Conservation (phyloP, 768 basidiomycete genomes). For the Neoboletus magnificus region DNA sequence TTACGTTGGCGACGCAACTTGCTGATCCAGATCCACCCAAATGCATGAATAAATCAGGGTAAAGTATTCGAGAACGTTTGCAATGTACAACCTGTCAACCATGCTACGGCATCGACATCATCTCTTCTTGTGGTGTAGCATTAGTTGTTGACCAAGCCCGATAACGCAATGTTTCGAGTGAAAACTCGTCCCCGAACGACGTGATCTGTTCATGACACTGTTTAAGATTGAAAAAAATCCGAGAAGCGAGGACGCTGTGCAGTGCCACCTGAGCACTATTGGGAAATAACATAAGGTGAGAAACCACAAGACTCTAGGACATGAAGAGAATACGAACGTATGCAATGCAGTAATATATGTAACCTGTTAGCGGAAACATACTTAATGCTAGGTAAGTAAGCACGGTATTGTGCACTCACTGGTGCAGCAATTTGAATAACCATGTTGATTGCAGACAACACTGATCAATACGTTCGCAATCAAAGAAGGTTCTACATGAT, state of each 20-base stretch:
- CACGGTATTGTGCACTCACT: slow-evolving; percentile 4
- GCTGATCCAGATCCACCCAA: neutral
- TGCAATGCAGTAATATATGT: slow-evolving; percentile 14
- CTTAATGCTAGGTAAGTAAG: neutral
- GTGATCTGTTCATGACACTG: slow-evolving; percentile 6
- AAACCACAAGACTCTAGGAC: neutral
- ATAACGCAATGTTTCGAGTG: slow-evolving; percentile 7
- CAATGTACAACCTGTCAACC: too few relatives aligned
- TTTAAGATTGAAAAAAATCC: slow-evolving; percentile 30
- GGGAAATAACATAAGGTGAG: slow-evolving; percentile 2
- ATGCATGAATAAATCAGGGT: neutral
- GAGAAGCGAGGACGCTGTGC: slow-evolving; percentile 24
- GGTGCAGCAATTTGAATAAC: slow-evolving; percentile 12
- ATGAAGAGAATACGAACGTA: slow-evolving; percentile 15
- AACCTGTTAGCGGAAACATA: slow-evolving; percentile 1
- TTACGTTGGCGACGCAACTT: neutral
- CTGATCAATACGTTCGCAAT: slow-evolving; percentile 1
- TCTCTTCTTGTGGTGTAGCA: neutral
- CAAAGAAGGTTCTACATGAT: neutral
- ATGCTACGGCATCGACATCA: too few relatives aligned
- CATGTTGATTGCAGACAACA: slow-evolving; percentile 13
- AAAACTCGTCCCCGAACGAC: neutral
- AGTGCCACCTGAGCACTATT: slow-evolving; percentile 29
- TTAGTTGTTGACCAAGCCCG: neutral
- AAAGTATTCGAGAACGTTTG: neutral